phyloP scores from a whole-genome alignment of 495 filamentous ascomycete genomes.

The Xylaria intraflava region DNA sequence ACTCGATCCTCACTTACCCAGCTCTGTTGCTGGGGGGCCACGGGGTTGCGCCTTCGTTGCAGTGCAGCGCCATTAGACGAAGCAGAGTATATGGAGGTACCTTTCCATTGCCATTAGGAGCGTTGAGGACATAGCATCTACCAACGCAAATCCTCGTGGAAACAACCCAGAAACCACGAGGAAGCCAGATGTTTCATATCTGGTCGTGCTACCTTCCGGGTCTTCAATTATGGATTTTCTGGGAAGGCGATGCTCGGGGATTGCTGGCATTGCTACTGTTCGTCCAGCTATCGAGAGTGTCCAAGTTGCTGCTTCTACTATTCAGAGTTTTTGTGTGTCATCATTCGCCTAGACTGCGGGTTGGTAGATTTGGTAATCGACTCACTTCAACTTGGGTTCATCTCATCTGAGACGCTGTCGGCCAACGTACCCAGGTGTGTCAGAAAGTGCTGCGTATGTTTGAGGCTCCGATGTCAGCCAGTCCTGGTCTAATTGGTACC shows the following conservation, averaged over 20 bases:
- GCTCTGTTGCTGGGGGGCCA: too few relatives aligned
- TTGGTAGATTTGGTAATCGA: not conserved
- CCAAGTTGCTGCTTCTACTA: not conserved
- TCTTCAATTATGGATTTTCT: not conserved
- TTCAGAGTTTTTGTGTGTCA: not conserved
- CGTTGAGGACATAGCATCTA: not conserved
- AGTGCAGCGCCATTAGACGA: too few relatives aligned
- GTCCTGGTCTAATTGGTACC: too few relatives aligned
- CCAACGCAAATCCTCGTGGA: not conserved
- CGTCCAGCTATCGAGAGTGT: not conserved
- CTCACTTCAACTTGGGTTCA: not conserved
- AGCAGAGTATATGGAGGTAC: too few relatives aligned
- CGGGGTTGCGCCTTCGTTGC: too few relatives aligned
- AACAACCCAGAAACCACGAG: slow-evolving; percentile 1
- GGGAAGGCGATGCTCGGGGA: not conserved
- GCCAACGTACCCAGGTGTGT: not conserved
- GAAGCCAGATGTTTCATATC: slow-evolving; percentile 5
- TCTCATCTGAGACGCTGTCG: not conserved
- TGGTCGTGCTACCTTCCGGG: not conserved
- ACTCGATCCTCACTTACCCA: too few relatives aligned
- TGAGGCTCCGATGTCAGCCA: too few relatives aligned
- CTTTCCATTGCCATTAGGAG: not conserved
- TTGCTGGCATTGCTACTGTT: not conserved
- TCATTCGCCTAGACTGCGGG: not conserved
- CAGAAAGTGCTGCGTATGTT: not conserved